phyloP scores from a whole-genome alignment of 192 early-diverging fungal genomes.

The Coemansia sp. region DNA sequence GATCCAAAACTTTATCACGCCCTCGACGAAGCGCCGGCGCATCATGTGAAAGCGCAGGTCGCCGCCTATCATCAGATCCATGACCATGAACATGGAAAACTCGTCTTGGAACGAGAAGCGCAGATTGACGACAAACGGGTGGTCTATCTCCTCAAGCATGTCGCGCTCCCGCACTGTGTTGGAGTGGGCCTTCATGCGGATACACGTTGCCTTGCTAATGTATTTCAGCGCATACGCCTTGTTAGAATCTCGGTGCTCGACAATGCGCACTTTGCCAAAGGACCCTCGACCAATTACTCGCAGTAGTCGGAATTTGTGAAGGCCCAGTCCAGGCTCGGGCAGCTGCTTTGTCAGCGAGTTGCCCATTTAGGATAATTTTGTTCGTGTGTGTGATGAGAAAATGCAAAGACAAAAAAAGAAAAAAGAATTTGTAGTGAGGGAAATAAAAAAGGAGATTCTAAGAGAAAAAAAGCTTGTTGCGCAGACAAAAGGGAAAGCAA shows the following conservation, averaged over 20 bases:
- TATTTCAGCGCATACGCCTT: slow-evolving; percentile 88
- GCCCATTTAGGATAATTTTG: slow-evolving; percentile 14
- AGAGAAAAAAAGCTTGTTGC: neutral
- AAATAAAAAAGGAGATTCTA: neutral
- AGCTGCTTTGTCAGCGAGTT: slow-evolving; percentile 47
- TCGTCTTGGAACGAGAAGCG: slow-evolving; percentile 95
- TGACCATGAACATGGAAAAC: slow-evolving; percentile 84
- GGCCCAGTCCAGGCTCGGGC: slow-evolving; percentile 50
- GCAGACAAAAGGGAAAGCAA: slow-evolving; percentile 7
- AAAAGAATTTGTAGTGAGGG: neutral
- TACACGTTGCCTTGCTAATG: slow-evolving; percentile 91
- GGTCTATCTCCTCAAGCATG: slow-evolving; percentile 80
- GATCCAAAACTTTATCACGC: slow-evolving; percentile 75
- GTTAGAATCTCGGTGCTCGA: slow-evolving; percentile 82
- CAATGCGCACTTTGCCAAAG: slow-evolving; percentile 96
- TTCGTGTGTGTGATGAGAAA: neutral
- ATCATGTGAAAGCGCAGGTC: slow-evolving; percentile 76
- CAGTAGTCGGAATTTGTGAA: slow-evolving; percentile 88
- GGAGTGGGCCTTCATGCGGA: slow-evolving; percentile 59
- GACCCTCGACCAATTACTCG: slow-evolving; percentile 93
- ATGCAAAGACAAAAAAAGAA: neutral
- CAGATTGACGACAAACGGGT: slow-evolving; percentile 80
- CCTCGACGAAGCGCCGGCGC: slow-evolving; percentile 61
- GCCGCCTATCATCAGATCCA: slow-evolving; percentile 91
- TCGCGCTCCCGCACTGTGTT: slow-evolving; percentile 87